Conservation (phyloP, 1,284 basidiomycete species). For the Sanguinoderma infundibulare region DNA sequence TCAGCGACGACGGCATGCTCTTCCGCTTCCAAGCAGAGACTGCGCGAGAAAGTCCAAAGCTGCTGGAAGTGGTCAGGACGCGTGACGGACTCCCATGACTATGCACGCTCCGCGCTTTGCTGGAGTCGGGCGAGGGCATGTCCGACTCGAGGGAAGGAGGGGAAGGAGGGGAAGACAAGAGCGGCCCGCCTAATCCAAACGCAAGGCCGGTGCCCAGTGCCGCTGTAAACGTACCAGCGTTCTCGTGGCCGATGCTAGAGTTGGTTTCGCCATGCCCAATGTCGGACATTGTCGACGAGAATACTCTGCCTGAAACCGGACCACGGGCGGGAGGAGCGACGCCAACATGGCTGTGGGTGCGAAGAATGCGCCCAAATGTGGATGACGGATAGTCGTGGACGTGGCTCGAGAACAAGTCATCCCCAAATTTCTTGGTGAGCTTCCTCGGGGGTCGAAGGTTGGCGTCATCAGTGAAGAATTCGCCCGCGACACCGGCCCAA, state of each 20-base stretch:
- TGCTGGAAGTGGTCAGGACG: conserved; percentile 16
- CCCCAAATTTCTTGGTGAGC: conserved; percentile 25
- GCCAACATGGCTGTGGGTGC: conserved; percentile 30
- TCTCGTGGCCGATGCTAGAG: conserved; percentile 7
- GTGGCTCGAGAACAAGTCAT: conserved; percentile 18
- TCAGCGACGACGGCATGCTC: conserved; percentile 31
- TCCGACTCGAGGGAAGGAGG: conserved; percentile 5
- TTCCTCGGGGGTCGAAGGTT: conserved; percentile 26
- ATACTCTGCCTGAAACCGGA: conserved; percentile 13
- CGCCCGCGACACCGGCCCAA: conserved; percentile 67
- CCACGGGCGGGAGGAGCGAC: conserved; percentile 17
- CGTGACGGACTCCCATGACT: conserved; percentile 16
- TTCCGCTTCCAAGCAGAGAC: conserved; percentile 30
- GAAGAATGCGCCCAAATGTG: conserved; percentile 11
- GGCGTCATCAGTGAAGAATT: conserved; percentile 50
- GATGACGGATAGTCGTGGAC: conserved; percentile 15
- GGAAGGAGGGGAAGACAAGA: not conserved
- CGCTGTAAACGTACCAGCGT: conserved; percentile 35
- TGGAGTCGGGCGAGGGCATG: not conserved
- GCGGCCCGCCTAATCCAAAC: conserved; percentile 29
- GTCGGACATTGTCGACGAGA: conserved; percentile 22
- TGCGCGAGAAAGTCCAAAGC: conserved; percentile 25
- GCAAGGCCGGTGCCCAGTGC: conserved; percentile 37
- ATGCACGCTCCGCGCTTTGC: conserved; percentile 9
- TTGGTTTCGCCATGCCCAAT: conserved; percentile 15